Conservation (phyloP, 495 filamentous ascomycete genomes). For the Extremus antarcticus region DNA sequence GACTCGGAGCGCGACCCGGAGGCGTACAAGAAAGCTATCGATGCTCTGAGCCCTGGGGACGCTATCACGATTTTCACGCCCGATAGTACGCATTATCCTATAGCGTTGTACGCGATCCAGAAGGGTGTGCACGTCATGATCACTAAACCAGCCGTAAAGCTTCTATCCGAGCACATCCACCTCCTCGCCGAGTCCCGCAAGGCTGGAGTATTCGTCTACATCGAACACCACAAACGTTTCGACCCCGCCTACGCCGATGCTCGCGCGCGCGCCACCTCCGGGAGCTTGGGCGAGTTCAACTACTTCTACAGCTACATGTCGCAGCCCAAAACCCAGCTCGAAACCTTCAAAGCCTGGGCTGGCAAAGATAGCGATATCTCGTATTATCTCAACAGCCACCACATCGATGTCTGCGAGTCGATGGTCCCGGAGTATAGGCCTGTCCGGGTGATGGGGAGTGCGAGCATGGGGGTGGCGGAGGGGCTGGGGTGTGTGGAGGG, state of each 20-base stretch:
- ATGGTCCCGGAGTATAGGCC: slow-evolving; percentile 79
- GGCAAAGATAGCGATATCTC: slow-evolving; percentile 84
- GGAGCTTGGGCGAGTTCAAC: slow-evolving; percentile 76
- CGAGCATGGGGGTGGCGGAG: slow-evolving; percentile 58
- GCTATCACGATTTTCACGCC: slow-evolving; percentile 97
- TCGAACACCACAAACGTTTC: slow-evolving; percentile 95
- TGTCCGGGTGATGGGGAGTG: slow-evolving; percentile 66
- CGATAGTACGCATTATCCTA: slow-evolving; percentile 88
- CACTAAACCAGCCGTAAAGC: slow-evolving; percentile 90
- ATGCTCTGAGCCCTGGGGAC: slow-evolving; percentile 68
- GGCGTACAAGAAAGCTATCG: slow-evolving; percentile 82
- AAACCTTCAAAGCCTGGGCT: slow-evolving; percentile 95
- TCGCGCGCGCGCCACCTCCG: slow-evolving; percentile 50
- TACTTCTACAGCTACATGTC: slow-evolving; percentile 98
- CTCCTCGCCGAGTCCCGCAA: slow-evolving; percentile 63
- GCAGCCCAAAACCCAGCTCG: slow-evolving; percentile 83
- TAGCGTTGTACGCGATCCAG: slow-evolving; percentile 85
- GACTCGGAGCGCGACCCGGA: slow-evolving; percentile 63
- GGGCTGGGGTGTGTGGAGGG: slow-evolving; percentile 62
- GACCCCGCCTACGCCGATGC: slow-evolving; percentile 89
- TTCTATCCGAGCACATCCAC: slow-evolving; percentile 62
- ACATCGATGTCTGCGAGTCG: slow-evolving; percentile 79
- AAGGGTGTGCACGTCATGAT: slow-evolving; percentile 79
- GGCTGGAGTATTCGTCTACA: slow-evolving; percentile 75
- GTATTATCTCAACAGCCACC: slow-evolving; percentile 91